These are phyloP conservation scores for Penicillium psychrosexuale DNA, from an alignment of 2,329 filamentous ascomycete genomes.

Conservation along the genomic window DNA sequence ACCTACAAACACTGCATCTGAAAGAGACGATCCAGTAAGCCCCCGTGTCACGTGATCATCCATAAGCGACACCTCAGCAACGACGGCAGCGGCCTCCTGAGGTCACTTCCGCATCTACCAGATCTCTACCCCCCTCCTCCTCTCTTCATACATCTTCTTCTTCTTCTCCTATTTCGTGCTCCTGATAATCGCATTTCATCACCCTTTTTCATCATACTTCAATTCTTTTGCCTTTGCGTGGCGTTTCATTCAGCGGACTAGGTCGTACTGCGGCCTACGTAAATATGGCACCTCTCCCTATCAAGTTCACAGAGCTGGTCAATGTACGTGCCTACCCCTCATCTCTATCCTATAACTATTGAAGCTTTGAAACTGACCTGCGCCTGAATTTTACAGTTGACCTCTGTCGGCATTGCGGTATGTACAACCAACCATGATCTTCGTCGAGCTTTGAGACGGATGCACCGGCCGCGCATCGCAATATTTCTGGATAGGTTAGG, in stretches of 20 bases:
- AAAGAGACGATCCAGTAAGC: conserved; percentile 1
- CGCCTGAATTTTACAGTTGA: conserved; percentile 43
- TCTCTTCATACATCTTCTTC: conserved; percentile 16
- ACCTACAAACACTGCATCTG: not conserved
- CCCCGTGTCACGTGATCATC: conserved; percentile 34
- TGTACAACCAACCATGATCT: conserved; percentile 29
- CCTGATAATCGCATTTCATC: conserved; percentile 8
- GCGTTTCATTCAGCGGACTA: conserved; percentile 43
- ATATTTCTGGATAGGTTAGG: not conserved
- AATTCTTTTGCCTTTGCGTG: conserved; percentile 31
- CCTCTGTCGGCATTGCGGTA: conserved; percentile 54
- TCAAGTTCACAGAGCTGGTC: conserved; percentile 89
- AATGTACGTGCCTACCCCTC: conserved; percentile 58
- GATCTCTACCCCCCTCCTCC: conserved; percentile 20
- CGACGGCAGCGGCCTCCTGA: conserved; percentile 40
- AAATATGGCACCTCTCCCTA: conserved; percentile 67
- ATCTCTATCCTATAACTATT: not conserved
- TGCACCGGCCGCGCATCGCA: conserved; percentile 14
- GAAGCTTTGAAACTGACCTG: conserved; percentile 37
- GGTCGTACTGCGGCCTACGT: conserved; percentile 43
- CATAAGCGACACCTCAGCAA: conserved; percentile 44
- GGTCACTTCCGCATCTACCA: conserved; percentile 38
- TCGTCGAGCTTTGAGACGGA: conserved; percentile 19
- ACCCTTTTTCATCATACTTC: conserved; percentile 17
- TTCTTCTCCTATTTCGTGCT: conserved; percentile 19